Conservation (phyloP, 1,284 basidiomycete genomes). For the Cryptococcus maquisensis region DNA sequence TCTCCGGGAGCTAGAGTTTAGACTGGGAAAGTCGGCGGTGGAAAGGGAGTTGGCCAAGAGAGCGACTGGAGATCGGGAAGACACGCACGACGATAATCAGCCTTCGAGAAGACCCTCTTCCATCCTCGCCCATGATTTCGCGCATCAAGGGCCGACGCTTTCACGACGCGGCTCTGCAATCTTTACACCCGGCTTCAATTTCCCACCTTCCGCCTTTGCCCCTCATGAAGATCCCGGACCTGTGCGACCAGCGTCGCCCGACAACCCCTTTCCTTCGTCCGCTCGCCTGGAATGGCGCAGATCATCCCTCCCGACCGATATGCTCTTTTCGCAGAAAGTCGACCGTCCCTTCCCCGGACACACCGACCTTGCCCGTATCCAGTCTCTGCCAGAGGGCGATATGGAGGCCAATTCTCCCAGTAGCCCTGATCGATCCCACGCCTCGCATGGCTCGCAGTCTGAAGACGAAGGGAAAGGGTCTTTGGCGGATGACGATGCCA, state of each 20-base stretch:
- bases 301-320: conserved; percentile 26
- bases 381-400: conserved; percentile 41
- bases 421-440: not conserved
- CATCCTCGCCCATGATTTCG: not conserved
- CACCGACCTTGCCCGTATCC: conserved; percentile 37
- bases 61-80: not conserved
- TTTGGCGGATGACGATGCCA: not conserved
- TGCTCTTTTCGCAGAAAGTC: conserved; percentile 2
- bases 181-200: conserved; percentile 32
- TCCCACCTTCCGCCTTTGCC: conserved; percentile 18
- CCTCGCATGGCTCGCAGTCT: not conserved
- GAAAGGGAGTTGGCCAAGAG: conserved; percentile 33
- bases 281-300: conserved; percentile 16
- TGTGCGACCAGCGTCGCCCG: conserved; percentile 4
- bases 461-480: not conserved
- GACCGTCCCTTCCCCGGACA: conserved; percentile 10
- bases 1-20: conserved; percentile 40
- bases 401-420: conserved; percentile 12
- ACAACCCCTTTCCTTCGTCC: conserved; percentile 1
- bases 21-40: conserved; percentile 35
- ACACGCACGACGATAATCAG: too few relatives aligned
- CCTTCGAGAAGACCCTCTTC: too few relatives aligned
- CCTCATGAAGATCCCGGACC: not conserved
- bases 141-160: not conserved
- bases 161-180: conserved; percentile 8